phyloP scores from a whole-genome alignment of 2,329 filamentous ascomycete species.

The Fusarium citri region DNA sequence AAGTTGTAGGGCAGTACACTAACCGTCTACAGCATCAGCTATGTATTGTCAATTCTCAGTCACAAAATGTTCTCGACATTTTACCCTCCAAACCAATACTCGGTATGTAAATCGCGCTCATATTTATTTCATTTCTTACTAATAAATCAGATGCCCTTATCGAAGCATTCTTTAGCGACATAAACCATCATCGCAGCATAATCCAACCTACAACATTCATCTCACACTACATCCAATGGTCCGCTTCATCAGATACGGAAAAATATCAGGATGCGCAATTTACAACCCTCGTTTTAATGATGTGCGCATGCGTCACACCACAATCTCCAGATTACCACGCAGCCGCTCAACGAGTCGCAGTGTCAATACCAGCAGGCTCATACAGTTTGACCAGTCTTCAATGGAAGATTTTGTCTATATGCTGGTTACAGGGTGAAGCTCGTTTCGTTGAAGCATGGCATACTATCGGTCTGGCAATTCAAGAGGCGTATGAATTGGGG shows the following conservation, averaged over 20 bases:
- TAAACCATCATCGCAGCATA: constrained; percentile 27
- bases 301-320: constrained; percentile 17
- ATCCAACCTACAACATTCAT: constrained; percentile 7
- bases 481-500: constrained; percentile 21
- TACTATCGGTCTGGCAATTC: constrained; percentile 1
- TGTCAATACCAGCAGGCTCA: neutral
- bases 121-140: neutral
- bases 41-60: neutral
- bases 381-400: constrained; percentile 13
- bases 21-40: neutral
- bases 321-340: constrained; percentile 4
- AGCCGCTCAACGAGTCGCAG: neutral
- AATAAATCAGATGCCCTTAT: constrained; percentile 8
- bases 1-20: neutral
- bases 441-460: constrained; percentile 21
- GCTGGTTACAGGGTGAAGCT: constrained; percentile 16
- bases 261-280: constrained; percentile 7
- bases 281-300: constrained; percentile 15
- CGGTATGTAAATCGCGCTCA: neutral
- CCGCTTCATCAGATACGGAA: neutral
- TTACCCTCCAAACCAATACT: constrained; percentile 1
- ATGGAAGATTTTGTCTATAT: constrained; percentile 18
- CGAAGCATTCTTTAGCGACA: constrained; percentile 21
- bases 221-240: constrained; percentile 13
- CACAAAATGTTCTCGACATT: neutral